A percentile compares a stretch with the other conserved stretches of the same genome.
Conservation (phyloP, 371 early-diverging fungal genomes). For the Smittium mucronatum region DNA sequence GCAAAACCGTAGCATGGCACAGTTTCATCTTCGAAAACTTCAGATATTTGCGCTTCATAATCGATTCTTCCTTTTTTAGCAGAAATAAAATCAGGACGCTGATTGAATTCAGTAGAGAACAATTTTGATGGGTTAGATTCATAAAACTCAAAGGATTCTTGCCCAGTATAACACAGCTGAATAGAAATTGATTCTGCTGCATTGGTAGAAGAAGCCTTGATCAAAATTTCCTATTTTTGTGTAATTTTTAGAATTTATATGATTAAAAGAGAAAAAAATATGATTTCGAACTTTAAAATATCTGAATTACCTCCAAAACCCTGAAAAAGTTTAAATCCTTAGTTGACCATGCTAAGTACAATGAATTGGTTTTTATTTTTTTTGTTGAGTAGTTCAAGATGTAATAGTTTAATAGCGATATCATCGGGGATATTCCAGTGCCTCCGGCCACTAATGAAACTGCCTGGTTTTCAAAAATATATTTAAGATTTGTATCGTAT, state of each 20-base stretch:
- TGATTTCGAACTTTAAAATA: neutral
- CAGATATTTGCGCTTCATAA: neutral
- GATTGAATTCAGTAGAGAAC: too few species aligned
- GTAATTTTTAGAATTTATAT: neutral
- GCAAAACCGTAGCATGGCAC: neutral
- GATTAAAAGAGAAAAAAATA: neutral
- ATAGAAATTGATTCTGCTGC: too few species aligned
- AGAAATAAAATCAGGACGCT: too few species aligned
- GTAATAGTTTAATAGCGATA: neutral
- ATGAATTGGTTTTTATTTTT: neutral
- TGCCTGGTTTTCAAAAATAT: conserved; percentile 8
- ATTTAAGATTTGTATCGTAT: conserved; percentile 1
- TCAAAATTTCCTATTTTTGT: neutral
- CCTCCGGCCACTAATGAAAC: neutral
- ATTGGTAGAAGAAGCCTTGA: too few species aligned
- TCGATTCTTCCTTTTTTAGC: neutral
- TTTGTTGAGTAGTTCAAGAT: neutral
- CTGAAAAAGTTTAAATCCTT: neutral
- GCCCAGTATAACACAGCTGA: too few species aligned
- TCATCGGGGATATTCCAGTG: conserved; percentile 1
- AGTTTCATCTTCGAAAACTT: neutral
- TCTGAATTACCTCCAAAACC: neutral
- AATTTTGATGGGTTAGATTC: too few species aligned
- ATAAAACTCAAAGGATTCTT: too few species aligned
- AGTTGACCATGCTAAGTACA: neutral